Evolutionary conservation across 2,329 filamentous ascomycete genomes (phyloP).

Genomic region (Trichoderma sp.): DNA sequence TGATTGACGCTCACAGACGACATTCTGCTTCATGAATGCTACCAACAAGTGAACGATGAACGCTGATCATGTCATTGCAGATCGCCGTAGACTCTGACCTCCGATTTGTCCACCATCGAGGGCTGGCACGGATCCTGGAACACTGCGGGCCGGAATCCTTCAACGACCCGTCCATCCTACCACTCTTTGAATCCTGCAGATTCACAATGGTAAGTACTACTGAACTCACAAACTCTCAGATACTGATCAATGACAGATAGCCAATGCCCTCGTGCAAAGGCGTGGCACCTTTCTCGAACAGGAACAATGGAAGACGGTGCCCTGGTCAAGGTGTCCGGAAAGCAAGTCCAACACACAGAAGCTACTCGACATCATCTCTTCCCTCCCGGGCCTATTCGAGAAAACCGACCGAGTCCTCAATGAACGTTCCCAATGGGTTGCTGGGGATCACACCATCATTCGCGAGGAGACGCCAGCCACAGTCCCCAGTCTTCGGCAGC

Average conservation of each 20-base stretch:
- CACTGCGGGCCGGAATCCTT: slow-evolving; percentile 12
- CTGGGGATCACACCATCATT: background rate
- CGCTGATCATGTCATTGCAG: background rate
- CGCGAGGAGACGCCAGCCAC: background rate
- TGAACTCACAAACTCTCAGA: background rate
- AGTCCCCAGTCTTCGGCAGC: background rate
- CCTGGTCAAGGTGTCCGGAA: background rate
- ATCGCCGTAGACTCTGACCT: slow-evolving; percentile 6
- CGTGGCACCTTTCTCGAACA: background rate
- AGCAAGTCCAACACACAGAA: slow-evolving; percentile 1
- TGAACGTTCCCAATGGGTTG: slow-evolving; percentile 5
- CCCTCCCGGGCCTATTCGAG: background rate
- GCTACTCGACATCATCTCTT: slow-evolving; percentile 12
- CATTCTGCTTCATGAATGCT: too few relatives aligned
- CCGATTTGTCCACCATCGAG: slow-evolving; percentile 1
- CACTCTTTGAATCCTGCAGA: slow-evolving; percentile 6
- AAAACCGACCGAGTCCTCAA: slow-evolving; percentile 10
- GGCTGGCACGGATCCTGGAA: slow-evolving; percentile 12
- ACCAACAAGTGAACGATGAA: background rate
- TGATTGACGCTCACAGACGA: too few relatives aligned
- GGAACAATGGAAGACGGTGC: slow-evolving; percentile 1
- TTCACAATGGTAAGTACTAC: slow-evolving; percentile 4
- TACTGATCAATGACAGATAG: background rate
- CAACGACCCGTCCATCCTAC: background rate
- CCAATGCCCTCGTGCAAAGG: slow-evolving; percentile 15